These are phyloP conservation scores for Penicillium malachiteum DNA, from an alignment of 495 filamentous ascomycete genomes.

Conservation along the genomic window DNA sequence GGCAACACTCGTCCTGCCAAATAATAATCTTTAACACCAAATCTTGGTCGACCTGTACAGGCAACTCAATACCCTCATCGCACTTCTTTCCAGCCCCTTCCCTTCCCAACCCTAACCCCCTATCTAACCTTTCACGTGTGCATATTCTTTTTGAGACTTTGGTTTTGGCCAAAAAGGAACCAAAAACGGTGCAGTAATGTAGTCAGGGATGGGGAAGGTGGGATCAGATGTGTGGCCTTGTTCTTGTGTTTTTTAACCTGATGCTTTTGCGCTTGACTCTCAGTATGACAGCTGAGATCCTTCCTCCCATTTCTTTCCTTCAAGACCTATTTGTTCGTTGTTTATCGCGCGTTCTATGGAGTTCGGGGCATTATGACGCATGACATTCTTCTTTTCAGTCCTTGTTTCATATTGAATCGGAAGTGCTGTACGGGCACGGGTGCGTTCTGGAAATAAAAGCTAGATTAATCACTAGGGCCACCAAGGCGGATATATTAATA, in stretches of 20 bases:
- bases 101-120: neutral
- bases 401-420: constrained; percentile 24
- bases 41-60: constrained; percentile 9
- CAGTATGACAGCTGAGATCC: neutral
- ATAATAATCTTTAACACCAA: constrained; percentile 3
- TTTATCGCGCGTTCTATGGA: constrained; percentile 12
- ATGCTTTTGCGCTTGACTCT: constrained; percentile 3
- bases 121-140: constrained; percentile 28
- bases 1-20: constrained; percentile 28
- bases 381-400: constrained; percentile 23
- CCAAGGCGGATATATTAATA: constrained; percentile 20
- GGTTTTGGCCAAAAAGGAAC: constrained; percentile 2
- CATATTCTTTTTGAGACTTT: constrained; percentile 13
- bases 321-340: neutral
- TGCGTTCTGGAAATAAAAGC: constrained; percentile 28
- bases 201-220: constrained; percentile 9
- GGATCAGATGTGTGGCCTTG: constrained; percentile 5
- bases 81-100: constrained; percentile 15
- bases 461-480: constrained; percentile 31
- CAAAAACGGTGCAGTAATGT: constrained; percentile 21
- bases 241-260: constrained; percentile 9
- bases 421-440: constrained; percentile 19
- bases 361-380: constrained; percentile 30
- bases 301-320: constrained; percentile 13
- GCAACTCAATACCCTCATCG: constrained; percentile 15